Evolutionary conservation across 1,139 yeast species (phyloP), one percentile per base, ranked within the genome.

Genomic region (Sugiyamaella xylanicola): DNA sequence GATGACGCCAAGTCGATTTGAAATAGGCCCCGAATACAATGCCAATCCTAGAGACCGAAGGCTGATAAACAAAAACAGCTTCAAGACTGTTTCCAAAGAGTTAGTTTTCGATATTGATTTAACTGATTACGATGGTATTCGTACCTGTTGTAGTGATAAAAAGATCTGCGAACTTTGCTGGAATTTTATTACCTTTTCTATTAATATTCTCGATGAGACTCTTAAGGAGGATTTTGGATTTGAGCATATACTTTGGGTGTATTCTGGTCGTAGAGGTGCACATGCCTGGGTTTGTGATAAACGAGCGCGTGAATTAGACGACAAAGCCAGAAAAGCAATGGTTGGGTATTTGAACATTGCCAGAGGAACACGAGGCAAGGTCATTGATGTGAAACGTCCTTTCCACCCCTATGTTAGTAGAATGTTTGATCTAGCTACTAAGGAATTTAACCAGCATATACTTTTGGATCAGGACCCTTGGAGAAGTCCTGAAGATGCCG

Each of bases 211-310:
- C 58, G 91, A 88, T 57, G 68, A 73, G 1, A 86, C 96, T 0
- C 75, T 93, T 56, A 75, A 82, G 55, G 89, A 90, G 51, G 99
- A 93, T 71, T 93, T 95, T 73, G 98, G 97, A 0, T 92, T 90
- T 71, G 75, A 84, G 56, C 86, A 90, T 69, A 76, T 91, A 68
- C 76, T 93, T 48, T 93, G 99, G 99, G 97, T 93, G 2, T 93
- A 90, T 69, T 90, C 97, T 0, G 99, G 99, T 48, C 86, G 99
- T 77, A 87, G 99, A 80, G 99, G 99, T 71, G 97, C 96, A 22
- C 99, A 93, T 77, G 95, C 98, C 65, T 93, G 99, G 99, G 80
- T 93, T 22, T 88, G 97, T 71, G 99, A 95, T 69, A 73, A 81
- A 54, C 76, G 92, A 51, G 97, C 97, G 0, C 77, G 97, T 56